Evolutionary conservation across 1,284 basidiomycete species (phyloP), one percentile per base, ranked within the genome.

Genomic region (Fomes fomentarius): DNA sequence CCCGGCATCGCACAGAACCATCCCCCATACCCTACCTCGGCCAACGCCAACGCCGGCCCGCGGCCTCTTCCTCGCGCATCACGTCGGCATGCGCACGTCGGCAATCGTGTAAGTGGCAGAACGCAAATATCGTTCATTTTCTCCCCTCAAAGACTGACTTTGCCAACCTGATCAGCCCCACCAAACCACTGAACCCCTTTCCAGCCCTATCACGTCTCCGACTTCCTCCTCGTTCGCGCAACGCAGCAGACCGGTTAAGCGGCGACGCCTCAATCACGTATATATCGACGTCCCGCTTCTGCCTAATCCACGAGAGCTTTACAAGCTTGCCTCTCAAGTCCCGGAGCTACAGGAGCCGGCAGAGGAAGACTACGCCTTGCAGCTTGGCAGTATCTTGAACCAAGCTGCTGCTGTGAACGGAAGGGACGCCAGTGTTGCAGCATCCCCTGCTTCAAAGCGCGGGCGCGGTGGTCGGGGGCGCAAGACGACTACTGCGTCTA

Each of bases 251-350:
- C 46, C 46, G 24, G 12, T 22, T 2, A 60, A 60, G 21, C 45
- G 49, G 22, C 43, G 55, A 19, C 40, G 52, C 1, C 46, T 54
- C 10, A 45, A 54, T 5, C 30, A 17, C 2, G 38, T 43, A 2
- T 54, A 57, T 30, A 44, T 60, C 21, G 38, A 52, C 6, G 39
- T 60, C 19, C 58, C 58, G 0, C 46, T 43, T 1, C 19, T 60
- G n/a, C 55, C 55, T 3, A 38, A 41, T 8, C 38, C 34, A 4
- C 39, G 47, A 11, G 42, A 42, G 14, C n/a, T n/a, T 1, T 59
- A 59, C 25, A 21, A 11, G n/a, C 48, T 11, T 17, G 57, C 54
- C 3, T 17, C 44, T 0, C 19, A 42, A 8, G 33, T 59, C 9
- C 45, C 39, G 11, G 37, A n/a, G 5, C 41, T 55, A 24, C 50